Conservation (phyloP, 2,329 filamentous ascomycete species). For the Ophiostoma ulmi region DNA sequence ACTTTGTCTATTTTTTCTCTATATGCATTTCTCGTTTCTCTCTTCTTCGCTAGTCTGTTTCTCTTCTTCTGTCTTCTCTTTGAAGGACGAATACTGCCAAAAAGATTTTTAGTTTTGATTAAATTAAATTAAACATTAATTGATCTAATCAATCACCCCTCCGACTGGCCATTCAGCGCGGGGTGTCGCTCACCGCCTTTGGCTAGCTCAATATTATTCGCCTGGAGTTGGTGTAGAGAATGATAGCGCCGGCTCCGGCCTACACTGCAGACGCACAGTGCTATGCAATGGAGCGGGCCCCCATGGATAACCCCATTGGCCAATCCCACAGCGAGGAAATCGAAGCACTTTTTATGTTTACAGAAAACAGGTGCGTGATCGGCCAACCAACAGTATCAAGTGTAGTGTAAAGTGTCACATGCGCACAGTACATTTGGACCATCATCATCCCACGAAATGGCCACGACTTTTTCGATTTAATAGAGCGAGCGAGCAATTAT, state of each 20-base stretch:
- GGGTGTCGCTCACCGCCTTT: conserved; percentile 24
- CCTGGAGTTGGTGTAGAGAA: neutral
- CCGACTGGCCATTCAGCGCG: conserved; percentile 16
- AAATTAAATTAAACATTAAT: conserved; percentile 1
- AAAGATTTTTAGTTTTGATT: conserved; percentile 16
- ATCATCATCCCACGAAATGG: neutral
- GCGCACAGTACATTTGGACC: neutral
- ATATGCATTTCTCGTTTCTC: neutral
- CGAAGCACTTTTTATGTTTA: neutral
- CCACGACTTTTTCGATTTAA: neutral
- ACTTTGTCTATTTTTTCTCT: neutral
- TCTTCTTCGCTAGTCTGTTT: neutral
- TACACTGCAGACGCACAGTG: conserved; percentile 2
- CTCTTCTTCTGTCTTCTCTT: neutral
- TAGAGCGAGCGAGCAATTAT: neutral
- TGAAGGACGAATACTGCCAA: neutral
- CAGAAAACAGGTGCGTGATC: neutral
- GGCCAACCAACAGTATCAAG: neutral
- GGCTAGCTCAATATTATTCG: neutral
- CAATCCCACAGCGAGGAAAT: conserved; percentile 1
- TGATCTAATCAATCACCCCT: neutral
- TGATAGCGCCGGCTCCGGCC: conserved; percentile 5
- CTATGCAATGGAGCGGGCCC: too few species aligned
- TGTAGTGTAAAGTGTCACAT: neutral
- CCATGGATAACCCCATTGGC: neutral